phyloP scores from a whole-genome alignment of 441 rosid species.

The Eutrema salsugineum region DNA sequence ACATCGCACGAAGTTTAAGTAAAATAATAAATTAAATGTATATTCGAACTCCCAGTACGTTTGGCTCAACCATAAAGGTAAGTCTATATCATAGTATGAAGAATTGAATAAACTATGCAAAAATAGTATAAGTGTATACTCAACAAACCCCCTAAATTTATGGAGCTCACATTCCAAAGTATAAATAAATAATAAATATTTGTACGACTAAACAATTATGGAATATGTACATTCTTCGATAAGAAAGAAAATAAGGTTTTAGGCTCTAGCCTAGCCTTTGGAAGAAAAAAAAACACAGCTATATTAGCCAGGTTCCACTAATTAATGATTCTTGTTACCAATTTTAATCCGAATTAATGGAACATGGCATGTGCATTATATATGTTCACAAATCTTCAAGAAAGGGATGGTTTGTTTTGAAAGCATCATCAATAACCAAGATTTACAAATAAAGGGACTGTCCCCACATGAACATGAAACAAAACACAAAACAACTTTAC shows the following conservation, averaged over 20 bases:
- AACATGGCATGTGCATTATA: conserved; percentile 9
- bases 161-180: conserved; percentile 17
- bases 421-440: conserved; percentile 28
- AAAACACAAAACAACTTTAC: conserved; percentile 24
- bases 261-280: neutral
- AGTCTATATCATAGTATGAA: conserved; percentile 8
- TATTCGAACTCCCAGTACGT: neutral
- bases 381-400: conserved; percentile 12
- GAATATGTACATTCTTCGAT: neutral
- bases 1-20: neutral
- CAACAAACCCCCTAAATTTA: conserved; percentile 31
- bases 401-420: conserved; percentile 30
- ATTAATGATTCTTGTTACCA: neutral
- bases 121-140: conserved; percentile 11
- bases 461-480: conserved; percentile 25
- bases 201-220: neutral
- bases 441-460: neutral
- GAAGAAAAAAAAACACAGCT: neutral
- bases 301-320: neutral
- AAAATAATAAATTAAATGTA: neutral
- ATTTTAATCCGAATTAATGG: neutral
- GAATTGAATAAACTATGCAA: neutral
- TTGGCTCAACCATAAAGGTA: conserved; percentile 18
- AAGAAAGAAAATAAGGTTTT: neutral
- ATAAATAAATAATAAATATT: neutral